Evolutionary conservation across 805 yeast genomes (phyloP).

Genomic region (Sporopachydermia quercuum): DNA sequence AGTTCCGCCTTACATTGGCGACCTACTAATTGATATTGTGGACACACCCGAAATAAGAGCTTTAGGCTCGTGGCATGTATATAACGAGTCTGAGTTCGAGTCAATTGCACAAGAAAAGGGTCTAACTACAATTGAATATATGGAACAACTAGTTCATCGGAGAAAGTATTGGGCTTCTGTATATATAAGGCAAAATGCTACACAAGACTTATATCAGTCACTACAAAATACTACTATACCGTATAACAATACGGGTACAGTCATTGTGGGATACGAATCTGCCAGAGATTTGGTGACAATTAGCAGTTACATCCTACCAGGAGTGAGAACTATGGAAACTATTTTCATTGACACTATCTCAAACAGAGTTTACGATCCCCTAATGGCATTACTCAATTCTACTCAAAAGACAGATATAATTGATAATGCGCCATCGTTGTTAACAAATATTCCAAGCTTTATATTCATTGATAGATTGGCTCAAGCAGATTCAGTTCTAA

Average conservation of each 20-base stretch:
- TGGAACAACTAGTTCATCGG: slow-evolving; percentile 31
- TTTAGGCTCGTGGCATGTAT: slow-evolving; percentile 13
- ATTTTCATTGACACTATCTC: slow-evolving; percentile 14
- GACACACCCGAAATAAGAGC: slow-evolving; percentile 23
- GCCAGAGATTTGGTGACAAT: slow-evolving; percentile 47
- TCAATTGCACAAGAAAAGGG: slow-evolving; percentile 18
- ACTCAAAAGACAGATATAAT: slow-evolving; percentile 14
- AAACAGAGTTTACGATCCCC: slow-evolving; percentile 11
- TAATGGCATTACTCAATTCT: slow-evolving; percentile 18
- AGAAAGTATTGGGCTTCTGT: slow-evolving; percentile 52
- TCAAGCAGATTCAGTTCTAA: slow-evolving; percentile 29
- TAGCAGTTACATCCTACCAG: slow-evolving; percentile 28
- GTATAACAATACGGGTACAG: slow-evolving; percentile 16
- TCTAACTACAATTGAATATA: slow-evolving; percentile 22
- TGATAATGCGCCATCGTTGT: slow-evolving; percentile 11
- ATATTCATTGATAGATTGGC: slow-evolving; percentile 34
- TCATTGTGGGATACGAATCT: slow-evolving; percentile 38
- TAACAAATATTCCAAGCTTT: slow-evolving; percentile 23
- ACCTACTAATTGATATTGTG: slow-evolving; percentile 13
- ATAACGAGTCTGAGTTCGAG: slow-evolving; percentile 15
- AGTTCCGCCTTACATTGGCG: slow-evolving; percentile 17
- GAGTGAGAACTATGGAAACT: slow-evolving; percentile 23
- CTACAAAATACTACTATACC: slow-evolving; percentile 22
- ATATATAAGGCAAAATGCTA: slow-evolving; percentile 35
- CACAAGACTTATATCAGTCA: slow-evolving; percentile 24